Evolutionary conservation across 768 basidiomycete species (phyloP), one percentile per base, ranked within the genome.

Genomic region (Kwoniella mangroviensis): DNA sequence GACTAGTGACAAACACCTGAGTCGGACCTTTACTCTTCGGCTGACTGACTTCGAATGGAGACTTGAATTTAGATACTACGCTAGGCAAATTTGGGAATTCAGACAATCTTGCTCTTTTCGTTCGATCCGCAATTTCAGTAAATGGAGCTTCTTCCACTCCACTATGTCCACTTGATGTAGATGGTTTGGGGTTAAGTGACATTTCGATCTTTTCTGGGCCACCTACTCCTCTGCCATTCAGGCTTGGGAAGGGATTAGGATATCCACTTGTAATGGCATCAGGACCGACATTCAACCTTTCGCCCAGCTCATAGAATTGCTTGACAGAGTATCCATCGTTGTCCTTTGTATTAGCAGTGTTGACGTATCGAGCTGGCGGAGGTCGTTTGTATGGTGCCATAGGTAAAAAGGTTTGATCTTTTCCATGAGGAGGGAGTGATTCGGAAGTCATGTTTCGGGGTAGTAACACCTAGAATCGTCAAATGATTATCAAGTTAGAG

Each of bases 381-480:
- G 69, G 69, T 19, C 61, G 69, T 34, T 74, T 76, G 69, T 74
- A 76, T 21, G 70, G 68, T 7, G 67, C 63, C 69, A 76, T 68
- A 4, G 73, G 75, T 13, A 72, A 65, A 54, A 73, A 67, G 43
- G 63, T 68, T 26, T 56, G 62, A 22, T 67, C 54, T 51, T 65
- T 63, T 11, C 26, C 7, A 9, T 52, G 21, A 5, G 69, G 63
- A 2, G 77, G 75, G 5, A 74, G 57, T 1, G 75, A 74, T 52
- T 79, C 77, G 26, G 71, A 64, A 10, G 67, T 64, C 77, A 79
- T 79, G 59, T 79, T 79, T 26, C 77, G 73, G 2, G 77, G 77
- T 19, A 78, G 65, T 15, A 78, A 69, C 19, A 78, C 53, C 74
- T 75, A 45, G 28, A 28, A 28, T 28, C 28, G 28, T 22, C 17